These are phyloP conservation scores for Phellopilus nigrolimitatus DNA, from an alignment of 1,284 basidiomycete genomes.

Conservation along the genomic window DNA sequence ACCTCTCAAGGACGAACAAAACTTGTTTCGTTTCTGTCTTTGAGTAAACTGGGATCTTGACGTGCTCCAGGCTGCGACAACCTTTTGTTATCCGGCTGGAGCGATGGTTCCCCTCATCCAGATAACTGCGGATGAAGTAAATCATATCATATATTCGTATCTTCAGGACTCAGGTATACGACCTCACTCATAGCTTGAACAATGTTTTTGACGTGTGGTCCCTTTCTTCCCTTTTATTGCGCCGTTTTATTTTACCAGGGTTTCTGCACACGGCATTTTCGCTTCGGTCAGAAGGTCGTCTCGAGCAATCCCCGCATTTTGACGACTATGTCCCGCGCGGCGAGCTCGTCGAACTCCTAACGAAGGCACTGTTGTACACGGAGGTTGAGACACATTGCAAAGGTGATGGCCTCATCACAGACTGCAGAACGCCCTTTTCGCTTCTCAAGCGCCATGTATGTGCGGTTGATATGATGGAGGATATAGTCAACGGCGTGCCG, in stretches of 20 bases:
- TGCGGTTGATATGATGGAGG: constrained; percentile 38
- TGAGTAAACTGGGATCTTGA: background rate
- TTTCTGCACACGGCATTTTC: constrained; percentile 77
- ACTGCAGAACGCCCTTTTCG: constrained; percentile 64
- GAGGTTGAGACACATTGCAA: constrained; percentile 82
- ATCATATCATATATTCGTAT: constrained; percentile 79
- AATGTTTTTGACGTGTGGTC: constrained; percentile 13
- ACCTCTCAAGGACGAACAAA: background rate
- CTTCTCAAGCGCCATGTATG: constrained; percentile 69
- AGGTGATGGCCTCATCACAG: constrained; percentile 48
- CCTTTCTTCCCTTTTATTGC: constrained; percentile 1
- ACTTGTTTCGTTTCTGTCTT: background rate
- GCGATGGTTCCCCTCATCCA: constrained; percentile 23
- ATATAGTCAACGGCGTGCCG: constrained; percentile 8
- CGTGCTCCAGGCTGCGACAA: too few species aligned
- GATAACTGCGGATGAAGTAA: constrained; percentile 79
- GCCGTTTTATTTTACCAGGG: constrained; percentile 37
- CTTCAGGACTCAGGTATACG: constrained; percentile 69
- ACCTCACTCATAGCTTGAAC: constrained; percentile 2
- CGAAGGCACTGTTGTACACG: constrained; percentile 76
- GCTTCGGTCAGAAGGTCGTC: constrained; percentile 61
- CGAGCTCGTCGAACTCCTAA: constrained; percentile 74
- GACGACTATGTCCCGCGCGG: constrained; percentile 75
- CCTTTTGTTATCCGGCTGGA: background rate
- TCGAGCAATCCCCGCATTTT: constrained; percentile 62